Conservation (phyloP, 73 alveolate species). For the Stentor coeruleus region DNA sequence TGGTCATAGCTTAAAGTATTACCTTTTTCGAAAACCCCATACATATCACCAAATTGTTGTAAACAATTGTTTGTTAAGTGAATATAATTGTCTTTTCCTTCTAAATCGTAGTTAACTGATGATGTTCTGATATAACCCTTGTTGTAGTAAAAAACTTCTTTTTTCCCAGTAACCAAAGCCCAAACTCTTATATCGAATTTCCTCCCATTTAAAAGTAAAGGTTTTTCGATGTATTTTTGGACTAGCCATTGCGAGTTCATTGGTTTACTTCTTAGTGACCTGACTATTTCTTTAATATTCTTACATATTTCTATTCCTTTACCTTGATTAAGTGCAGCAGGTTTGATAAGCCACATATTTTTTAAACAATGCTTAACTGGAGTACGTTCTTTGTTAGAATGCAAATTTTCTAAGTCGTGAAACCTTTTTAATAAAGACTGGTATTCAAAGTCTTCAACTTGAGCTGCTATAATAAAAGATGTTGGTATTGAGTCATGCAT, state of each 20-base stretch:
- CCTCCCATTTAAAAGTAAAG: slow-evolving; percentile 78
- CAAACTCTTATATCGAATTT: slow-evolving; percentile 92
- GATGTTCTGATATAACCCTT: slow-evolving; percentile 83
- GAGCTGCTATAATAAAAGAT: slow-evolving; percentile 40
- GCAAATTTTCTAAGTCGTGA: slow-evolving; percentile 47
- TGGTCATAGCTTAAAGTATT: slow-evolving; percentile 70
- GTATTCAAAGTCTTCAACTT: slow-evolving; percentile 40
- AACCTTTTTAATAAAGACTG: slow-evolving; percentile 35
- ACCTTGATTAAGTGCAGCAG: slow-evolving; percentile 84
- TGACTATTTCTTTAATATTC: slow-evolving; percentile 68
- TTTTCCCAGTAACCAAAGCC: slow-evolving; percentile 69
- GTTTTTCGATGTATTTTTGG: slow-evolving; percentile 87
- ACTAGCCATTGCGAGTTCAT: slow-evolving; percentile 62
- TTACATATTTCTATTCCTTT: slow-evolving; percentile 86
- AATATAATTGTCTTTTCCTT: slow-evolving; percentile 60
- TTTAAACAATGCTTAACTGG: slow-evolving; percentile 76
- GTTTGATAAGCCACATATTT: slow-evolving; percentile 88
- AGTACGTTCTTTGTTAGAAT: slow-evolving; percentile 39
- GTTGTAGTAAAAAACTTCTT: slow-evolving; percentile 60
- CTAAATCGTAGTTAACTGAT: slow-evolving; percentile 56
- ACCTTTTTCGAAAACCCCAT: slow-evolving; percentile 84
- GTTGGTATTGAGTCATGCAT: slow-evolving; percentile 65
- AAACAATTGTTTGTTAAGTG: slow-evolving; percentile 87
- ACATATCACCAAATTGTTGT: slow-evolving; percentile 65
- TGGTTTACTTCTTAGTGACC: slow-evolving; percentile 41